Evolutionary conservation across 202 grass and related monocot species (phyloP).

Genomic region (Digitaria exilis): DNA sequence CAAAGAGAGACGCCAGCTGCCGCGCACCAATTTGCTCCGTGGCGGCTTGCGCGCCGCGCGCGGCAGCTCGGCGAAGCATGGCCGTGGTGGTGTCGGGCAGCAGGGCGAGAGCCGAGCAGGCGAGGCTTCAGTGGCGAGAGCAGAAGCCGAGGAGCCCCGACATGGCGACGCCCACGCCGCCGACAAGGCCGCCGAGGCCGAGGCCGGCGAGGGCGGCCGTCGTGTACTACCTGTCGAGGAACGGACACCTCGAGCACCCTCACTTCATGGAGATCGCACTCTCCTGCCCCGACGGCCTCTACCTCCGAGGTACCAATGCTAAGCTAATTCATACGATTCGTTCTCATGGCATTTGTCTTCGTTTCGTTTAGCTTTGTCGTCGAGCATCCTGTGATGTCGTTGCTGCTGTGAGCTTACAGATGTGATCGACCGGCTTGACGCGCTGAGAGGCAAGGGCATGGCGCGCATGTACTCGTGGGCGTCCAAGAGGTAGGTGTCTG

Average conservation of each 20-base stretch:
- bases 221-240: constrained; percentile 87
- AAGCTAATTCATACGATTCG: background rate
- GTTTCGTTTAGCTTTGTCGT: too few relatives aligned
- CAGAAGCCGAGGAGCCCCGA: constrained; percentile 67
- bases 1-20: constrained; percentile 7
- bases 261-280: constrained; percentile 89
- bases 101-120: constrained; percentile 42
- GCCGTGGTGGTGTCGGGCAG: constrained; percentile 54
- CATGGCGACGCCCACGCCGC: constrained; percentile 53
- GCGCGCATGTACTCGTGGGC: constrained; percentile 88
- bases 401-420: constrained; percentile 44
- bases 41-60: too few relatives aligned
- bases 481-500: constrained; percentile 65
- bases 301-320: constrained; percentile 62
- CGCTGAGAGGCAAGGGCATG: constrained; percentile 86
- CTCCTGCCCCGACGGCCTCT: constrained; percentile 64
- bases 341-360: background rate
- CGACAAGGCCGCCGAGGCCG: constrained; percentile 46
- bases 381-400: background rate
- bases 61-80: constrained; percentile 45
- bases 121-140: constrained; percentile 58
- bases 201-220: constrained; percentile 62
- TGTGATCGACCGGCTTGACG: constrained; percentile 77
- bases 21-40: background rate
- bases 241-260: constrained; percentile 90